Percentiles rank a stretch among this genome's conserved stretches.
These are phyloP conservation scores for Colletotrichum incanum DNA, from an alignment of 2,329 filamentous ascomycete species.

Conservation along the genomic window DNA sequence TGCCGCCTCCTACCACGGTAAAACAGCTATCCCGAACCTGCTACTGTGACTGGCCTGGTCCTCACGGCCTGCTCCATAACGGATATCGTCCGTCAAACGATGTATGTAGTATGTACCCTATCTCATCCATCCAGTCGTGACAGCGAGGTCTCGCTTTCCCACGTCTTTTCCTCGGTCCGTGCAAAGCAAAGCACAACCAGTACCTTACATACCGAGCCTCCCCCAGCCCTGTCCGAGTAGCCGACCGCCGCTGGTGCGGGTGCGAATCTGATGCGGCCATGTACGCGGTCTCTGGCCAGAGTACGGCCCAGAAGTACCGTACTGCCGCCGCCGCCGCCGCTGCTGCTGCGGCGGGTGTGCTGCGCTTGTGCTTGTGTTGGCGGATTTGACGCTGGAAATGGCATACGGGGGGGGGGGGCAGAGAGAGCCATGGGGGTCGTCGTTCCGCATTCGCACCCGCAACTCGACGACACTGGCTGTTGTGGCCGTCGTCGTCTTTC, in stretches of 20 bases:
- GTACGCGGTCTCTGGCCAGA: background rate
- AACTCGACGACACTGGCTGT: background rate
- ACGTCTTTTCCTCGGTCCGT: background rate
- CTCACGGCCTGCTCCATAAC: slow-evolving; percentile 23
- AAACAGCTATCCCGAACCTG: slow-evolving; percentile 33
- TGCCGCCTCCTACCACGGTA: slow-evolving; percentile 25
- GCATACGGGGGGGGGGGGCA: slow-evolving; percentile 25
- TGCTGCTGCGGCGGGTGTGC: slow-evolving; percentile 1
- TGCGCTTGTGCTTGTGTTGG: slow-evolving; percentile 14
- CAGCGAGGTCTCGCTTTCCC: background rate
- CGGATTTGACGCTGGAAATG: slow-evolving; percentile 35
- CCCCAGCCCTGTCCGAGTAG: slow-evolving; percentile 1
- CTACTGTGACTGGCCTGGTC: slow-evolving; percentile 22
- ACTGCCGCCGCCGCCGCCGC: slow-evolving; percentile 15
- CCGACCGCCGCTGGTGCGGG: background rate
- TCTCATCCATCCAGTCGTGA: background rate
- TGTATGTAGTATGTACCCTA: too few species aligned
- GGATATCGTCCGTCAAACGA: slow-evolving; percentile 23
- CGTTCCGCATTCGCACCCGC: slow-evolving; percentile 34
- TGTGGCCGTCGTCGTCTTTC: slow-evolving; percentile 9
- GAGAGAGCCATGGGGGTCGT: slow-evolving; percentile 28
- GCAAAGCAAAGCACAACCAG: background rate
- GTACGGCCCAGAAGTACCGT: background rate
- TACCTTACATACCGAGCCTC: slow-evolving; percentile 19
- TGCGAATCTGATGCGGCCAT: background rate